Base-by-base conservation (phyloP, 2,329 filamentous ascomycete genomes). In the Paecilomyces variotii region DNA sequence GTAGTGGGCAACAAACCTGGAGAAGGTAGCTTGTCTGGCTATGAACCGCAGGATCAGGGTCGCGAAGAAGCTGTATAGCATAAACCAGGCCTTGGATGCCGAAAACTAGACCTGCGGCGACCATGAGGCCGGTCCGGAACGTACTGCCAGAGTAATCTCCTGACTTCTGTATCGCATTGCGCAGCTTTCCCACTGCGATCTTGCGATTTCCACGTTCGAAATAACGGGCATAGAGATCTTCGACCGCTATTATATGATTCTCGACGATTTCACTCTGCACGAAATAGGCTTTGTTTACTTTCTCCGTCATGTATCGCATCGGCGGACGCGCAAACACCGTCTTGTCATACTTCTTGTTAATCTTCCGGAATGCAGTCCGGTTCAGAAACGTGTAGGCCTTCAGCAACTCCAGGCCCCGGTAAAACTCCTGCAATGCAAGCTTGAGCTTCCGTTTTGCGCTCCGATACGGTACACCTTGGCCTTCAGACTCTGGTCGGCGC, bases 301-400 rank as follows among this genome's bases (percentile, higher is more conserved):
- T 93, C 65, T 97, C 92, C 32, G 87, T 87, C 84, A 97, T 89
- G 73, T 93, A 97, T 28, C 88, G 84, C 69, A 89, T 83, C 0
- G 87, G 83, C 0, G 90, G 90, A 10, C 88, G 84, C 49, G 91
- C 87, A 65, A 91, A 85, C 58, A 91, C 85, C 1, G 88, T 85
- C 76, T 97, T 99, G 80, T 97, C 92, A 71, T 95, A 97, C 75
- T 99, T 99, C 74, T 99, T 99, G 76, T 96, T 97, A 70, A 99
- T 91, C 74, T 99, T 99, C 32, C 92, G 87, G 69, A 97, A 97
- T 0, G 91, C 94, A 0, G 91, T 96, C 54, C 91, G 84, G 72
- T 99, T 99, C 12, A 97, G 80, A 25, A 96, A 78, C 1, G 91
- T 88, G 67, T 96, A 99, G 0, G 90, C 89, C 76, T 97, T 97